phyloP scores from a whole-genome alignment of 2,329 filamentous ascomycete genomes.

The Alternaria sp. region DNA sequence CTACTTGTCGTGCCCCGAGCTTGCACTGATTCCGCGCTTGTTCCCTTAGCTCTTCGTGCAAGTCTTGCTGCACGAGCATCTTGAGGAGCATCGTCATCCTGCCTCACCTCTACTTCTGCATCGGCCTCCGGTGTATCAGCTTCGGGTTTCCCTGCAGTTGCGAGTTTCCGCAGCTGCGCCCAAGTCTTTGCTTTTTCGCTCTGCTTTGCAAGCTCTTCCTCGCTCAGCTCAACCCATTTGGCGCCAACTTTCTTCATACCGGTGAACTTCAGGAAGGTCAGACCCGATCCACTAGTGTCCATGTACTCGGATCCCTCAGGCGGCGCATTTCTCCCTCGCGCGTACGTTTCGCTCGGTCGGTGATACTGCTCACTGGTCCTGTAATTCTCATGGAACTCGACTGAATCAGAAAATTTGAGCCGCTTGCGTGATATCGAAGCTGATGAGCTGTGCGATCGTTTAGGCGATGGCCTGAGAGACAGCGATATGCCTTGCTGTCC shows the following conservation, averaged over 20 bases:
- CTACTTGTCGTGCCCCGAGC: background rate
- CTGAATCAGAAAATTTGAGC: constrained; percentile 26
- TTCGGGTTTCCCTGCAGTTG: background rate
- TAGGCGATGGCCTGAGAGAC: constrained; percentile 7
- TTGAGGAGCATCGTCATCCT: background rate
- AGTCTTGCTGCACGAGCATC: constrained; percentile 14
- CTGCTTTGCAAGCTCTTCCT: constrained; percentile 19
- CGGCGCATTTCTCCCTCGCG: constrained; percentile 34
- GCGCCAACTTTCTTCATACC: constrained; percentile 30
- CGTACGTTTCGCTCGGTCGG: constrained; percentile 27
- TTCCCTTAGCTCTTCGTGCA: constrained; percentile 8
- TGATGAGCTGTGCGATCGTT: constrained; percentile 9
- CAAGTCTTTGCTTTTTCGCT: background rate
- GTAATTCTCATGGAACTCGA: constrained; percentile 28
- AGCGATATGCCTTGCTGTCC: background rate
- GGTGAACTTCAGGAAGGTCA: constrained; percentile 31
- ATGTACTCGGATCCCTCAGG: constrained; percentile 31
- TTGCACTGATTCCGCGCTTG: background rate
- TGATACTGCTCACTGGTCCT: constrained; percentile 19
- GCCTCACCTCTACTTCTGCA: background rate
- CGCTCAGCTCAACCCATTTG: constrained; percentile 29
- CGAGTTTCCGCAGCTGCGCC: background rate
- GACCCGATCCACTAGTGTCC: constrained; percentile 35
- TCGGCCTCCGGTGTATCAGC: background rate
- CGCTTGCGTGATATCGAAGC: constrained; percentile 20